Conservation (phyloP, 495 filamentous ascomycete genomes). For the Penicillium lagena region DNA sequence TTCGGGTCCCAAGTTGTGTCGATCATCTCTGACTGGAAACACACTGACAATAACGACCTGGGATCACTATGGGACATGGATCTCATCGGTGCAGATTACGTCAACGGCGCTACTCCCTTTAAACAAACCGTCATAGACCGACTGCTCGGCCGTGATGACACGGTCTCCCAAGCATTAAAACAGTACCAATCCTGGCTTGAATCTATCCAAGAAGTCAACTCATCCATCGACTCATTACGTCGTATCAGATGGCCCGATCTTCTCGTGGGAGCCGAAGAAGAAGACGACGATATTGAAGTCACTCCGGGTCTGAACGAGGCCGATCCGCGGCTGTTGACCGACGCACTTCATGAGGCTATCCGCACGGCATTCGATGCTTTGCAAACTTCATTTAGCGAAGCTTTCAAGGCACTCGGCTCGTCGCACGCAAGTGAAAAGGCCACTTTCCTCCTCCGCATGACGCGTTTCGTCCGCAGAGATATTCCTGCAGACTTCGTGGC, state of each 20-base stretch:
- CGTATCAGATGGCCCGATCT: conserved; percentile 71
- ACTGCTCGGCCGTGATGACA: conserved; percentile 59
- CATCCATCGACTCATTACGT: conserved; percentile 59
- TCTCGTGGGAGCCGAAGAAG: conserved; percentile 67
- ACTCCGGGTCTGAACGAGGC: conserved; percentile 60
- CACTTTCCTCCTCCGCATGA: conserved; percentile 65
- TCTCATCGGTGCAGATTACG: conserved; percentile 43
- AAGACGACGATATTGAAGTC: conserved; percentile 56
- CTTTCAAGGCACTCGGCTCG: conserved; percentile 36
- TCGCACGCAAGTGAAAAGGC: conserved; percentile 48
- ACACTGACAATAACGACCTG: conserved; percentile 36
- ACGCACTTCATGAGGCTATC: conserved; percentile 53
- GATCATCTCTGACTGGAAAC: conserved; percentile 48
- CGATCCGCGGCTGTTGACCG: conserved; percentile 60
- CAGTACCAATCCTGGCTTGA: conserved; percentile 64
- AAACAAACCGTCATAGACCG: conserved; percentile 44
- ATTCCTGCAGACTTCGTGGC: conserved; percentile 45
- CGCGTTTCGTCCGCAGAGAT: conserved; percentile 66
- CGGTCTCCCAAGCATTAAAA: conserved; percentile 51
- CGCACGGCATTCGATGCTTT: conserved; percentile 52
- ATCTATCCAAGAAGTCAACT: conserved; percentile 52
- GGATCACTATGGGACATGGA: conserved; percentile 57
- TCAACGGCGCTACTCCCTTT: conserved; percentile 49
- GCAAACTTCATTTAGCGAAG: conserved; percentile 43
- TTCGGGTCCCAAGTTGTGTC: conserved; percentile 48